A percentile compares a stretch with the other conserved stretches of the same genome.
phyloP scores from a whole-genome alignment of 2,329 filamentous ascomycete genomes.

The Ophiocordyceps australis region DNA sequence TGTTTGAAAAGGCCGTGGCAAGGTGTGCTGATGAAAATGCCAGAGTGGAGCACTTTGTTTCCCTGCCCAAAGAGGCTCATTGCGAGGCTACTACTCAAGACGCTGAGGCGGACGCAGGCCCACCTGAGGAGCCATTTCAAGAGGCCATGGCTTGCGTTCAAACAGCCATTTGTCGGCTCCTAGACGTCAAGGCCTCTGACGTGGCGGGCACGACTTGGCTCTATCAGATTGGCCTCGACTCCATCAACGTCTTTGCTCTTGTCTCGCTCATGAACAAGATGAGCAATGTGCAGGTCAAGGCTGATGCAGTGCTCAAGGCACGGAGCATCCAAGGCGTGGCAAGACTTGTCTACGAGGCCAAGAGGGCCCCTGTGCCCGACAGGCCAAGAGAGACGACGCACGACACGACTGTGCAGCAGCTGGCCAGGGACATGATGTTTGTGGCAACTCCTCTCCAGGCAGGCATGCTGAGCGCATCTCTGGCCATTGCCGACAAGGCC shows the following conservation, averaged over 20 bases:
- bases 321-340: conserved; percentile 7
- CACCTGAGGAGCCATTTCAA: neutral
- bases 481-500: conserved; percentile 5
- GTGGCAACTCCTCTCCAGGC: conserved; percentile 8
- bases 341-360: conserved; percentile 3
- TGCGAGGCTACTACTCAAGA: neutral
- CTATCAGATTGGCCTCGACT: conserved; percentile 7
- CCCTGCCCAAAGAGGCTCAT: neutral
- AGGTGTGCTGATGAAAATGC: conserved; percentile 1
- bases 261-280: conserved; percentile 3
- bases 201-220: conserved; percentile 4
- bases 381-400: conserved; percentile 1
- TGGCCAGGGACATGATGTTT: conserved; percentile 6
- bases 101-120: neutral
- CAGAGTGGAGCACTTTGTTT: conserved; percentile 3
- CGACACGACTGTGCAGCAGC: conserved; percentile 3
- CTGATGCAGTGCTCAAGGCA: conserved; percentile 6
- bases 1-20: conserved; percentile 5
- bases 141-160: conserved; percentile 2
- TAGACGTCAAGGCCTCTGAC: conserved; percentile 2
- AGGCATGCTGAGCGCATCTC: conserved; percentile 8
- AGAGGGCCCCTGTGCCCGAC: neutral
- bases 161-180: conserved; percentile 1
- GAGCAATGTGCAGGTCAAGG: conserved; percentile 3
- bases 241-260: conserved; percentile 7